A percentile compares a stretch with the other conserved stretches of the same genome.
These are phyloP conservation scores for Cinnamomum chago DNA, from an alignment of 164 flowering plant species.

Conservation along the genomic window DNA sequence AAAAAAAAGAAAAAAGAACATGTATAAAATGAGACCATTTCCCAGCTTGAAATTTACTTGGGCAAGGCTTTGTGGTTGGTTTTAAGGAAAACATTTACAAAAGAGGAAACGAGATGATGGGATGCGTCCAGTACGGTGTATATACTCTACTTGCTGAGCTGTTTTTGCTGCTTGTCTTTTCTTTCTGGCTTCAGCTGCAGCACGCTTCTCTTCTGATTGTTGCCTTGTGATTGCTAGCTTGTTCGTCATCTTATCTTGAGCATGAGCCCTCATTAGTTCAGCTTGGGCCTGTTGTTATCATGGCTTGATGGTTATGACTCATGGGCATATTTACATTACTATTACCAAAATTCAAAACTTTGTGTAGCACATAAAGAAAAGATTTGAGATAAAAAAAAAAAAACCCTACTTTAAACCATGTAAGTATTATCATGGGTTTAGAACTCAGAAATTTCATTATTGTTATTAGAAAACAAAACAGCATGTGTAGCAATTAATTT, in stretches of 20 bases:
- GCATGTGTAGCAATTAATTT: no score
- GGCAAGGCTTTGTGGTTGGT: background rate
- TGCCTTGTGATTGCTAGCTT: conserved; percentile 65
- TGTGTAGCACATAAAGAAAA: background rate
- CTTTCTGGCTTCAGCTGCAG: conserved; percentile 57
- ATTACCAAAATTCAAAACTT: background rate
- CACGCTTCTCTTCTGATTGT: conserved; percentile 65
- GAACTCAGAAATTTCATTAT: no score
- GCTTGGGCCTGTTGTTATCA: conserved; percentile 48
- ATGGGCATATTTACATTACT: background rate
- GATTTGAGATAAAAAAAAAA: background rate
- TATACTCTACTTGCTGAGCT: conserved; percentile 62
- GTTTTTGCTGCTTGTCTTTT: conserved; percentile 56
- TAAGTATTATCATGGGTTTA: no score
- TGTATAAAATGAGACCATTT: background rate
- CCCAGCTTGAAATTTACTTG: background rate
- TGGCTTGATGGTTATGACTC: background rate
- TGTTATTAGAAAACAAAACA: no score
- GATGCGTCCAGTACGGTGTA: conserved; percentile 65
- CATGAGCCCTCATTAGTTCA: conserved; percentile 64
- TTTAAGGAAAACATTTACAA: conserved; percentile 53
- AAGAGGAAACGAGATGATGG: conserved; percentile 50
- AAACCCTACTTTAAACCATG: no score
- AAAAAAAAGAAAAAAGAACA: background rate
- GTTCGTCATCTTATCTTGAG: conserved; percentile 74